Base-by-base conservation (phyloP, 2,329 filamentous ascomycete species). In the Raffaelea ambrosiae region DNA sequence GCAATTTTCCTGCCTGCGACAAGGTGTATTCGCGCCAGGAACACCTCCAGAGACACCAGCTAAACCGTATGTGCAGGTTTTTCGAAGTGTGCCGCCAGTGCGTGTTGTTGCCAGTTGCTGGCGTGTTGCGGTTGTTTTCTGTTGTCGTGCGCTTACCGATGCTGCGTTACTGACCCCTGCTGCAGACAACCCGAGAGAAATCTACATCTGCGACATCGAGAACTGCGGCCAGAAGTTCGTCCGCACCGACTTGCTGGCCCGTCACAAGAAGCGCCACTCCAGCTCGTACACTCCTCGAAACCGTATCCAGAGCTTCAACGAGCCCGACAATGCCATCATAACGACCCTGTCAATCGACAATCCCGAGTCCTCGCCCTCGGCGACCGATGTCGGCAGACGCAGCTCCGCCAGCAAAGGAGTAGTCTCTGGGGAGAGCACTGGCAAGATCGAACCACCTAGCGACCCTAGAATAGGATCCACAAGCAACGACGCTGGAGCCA, bases 21-120 rank as follows among this genome's bases (percentile, higher is more conserved):
- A 90, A 89, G 72, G 76, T 83, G 50, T 91, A 91, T 63, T 88
- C 86, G 47, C 74, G 86, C 51, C 84, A 85, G 9, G 86, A 91
- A 63, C 86, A 91, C 66, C 72, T 91, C 48, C 87, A 89, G 65
- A 73, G 86, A 44, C 86, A 91, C 65, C 84, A 90, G 67, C 63
- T 91, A 59, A 91, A 91, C 61, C 86, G 86, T 89, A 42, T 35
- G 48, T 47, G 36, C 44, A 22, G 18, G 35, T 46, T 48, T 48
- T 42, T 40, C n/a, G n/a, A n/a, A n/a, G n/a, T n/a, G n/a, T n/a
- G n/a, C n/a, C n/a, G n/a, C n/a, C n/a, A n/a, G n/a, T n/a, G n/a
- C n/a, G n/a, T n/a, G n/a, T n/a, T n/a, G n/a, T n/a, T n/a, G n/a
- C n/a, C n/a, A n/a, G n/a, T n/a, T n/a, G n/a, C n/a, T n/a, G n/a